A percentile compares a stretch with the other conserved stretches of the same genome.
Conservation (phyloP, 495 filamentous ascomycete genomes). For the Penicillium malachiteum region DNA sequence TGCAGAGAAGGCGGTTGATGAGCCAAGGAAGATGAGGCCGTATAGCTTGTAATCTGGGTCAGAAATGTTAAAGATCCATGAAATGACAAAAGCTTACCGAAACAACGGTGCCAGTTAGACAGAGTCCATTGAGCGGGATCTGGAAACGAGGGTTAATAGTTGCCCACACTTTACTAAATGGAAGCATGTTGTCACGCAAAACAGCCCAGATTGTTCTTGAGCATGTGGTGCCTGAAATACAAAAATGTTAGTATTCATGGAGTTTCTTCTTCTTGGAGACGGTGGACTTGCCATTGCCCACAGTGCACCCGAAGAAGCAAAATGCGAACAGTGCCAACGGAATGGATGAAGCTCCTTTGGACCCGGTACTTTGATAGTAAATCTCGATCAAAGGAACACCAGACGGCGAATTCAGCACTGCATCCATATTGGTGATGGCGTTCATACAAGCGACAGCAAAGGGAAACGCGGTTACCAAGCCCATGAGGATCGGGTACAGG, state of each 20-base stretch:
- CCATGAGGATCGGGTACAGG: slow-evolving; percentile 7
- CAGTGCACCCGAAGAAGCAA: slow-evolving; percentile 12
- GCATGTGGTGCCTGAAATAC: slow-evolving; percentile 4
- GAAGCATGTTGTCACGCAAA: slow-evolving; percentile 4
- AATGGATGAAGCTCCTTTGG: slow-evolving; percentile 5
- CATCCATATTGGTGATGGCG: slow-evolving; percentile 7
- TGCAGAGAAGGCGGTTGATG: slow-evolving; percentile 11
- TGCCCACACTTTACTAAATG: slow-evolving; percentile 6
- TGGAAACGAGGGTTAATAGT: slow-evolving; percentile 1
- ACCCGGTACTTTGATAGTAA: slow-evolving; percentile 12
- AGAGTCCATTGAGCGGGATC: slow-evolving; percentile 8
- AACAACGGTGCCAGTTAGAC: slow-evolving; percentile 3
- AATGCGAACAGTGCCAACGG: slow-evolving; percentile 10
- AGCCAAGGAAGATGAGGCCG: slow-evolving; percentile 12
- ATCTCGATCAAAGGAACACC: slow-evolving; percentile 12
- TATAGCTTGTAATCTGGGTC: slow-evolving; percentile 2
- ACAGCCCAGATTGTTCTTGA: slow-evolving; percentile 12
- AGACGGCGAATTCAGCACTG: slow-evolving; percentile 7
- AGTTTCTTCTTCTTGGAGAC: neutral
- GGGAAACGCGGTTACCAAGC: slow-evolving; percentile 4
- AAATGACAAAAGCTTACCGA: neutral
- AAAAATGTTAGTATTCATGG: neutral
- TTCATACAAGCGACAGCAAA: slow-evolving; percentile 10
- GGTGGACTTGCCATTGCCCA: slow-evolving; percentile 4
- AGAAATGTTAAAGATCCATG: neutral